Evolutionary conservation across 2,329 filamentous ascomycete species (phyloP).

Genomic region (Pyrenophora seminiperda): DNA sequence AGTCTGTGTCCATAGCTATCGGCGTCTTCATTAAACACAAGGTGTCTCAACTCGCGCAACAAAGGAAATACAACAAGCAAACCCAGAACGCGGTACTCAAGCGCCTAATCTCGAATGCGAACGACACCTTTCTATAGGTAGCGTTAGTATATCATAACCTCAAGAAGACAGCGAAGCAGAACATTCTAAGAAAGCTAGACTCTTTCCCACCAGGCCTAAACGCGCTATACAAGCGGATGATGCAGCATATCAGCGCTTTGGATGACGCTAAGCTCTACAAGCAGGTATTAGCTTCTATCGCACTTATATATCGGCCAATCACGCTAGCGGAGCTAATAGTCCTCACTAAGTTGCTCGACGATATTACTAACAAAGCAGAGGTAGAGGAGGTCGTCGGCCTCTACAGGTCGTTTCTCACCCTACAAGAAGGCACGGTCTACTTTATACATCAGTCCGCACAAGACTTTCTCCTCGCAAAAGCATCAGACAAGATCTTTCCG

Average conservation of each 20-base stretch:
- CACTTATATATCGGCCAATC: conserved; percentile 47
- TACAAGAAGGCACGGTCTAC: conserved; percentile 18
- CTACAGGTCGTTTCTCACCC: conserved; percentile 46
- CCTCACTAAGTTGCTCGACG: conserved; percentile 24
- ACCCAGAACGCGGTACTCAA: conserved; percentile 30
- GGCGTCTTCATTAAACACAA: conserved; percentile 47
- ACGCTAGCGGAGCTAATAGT: conserved; percentile 42
- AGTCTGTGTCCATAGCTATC: conserved; percentile 45
- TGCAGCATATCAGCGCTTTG: conserved; percentile 40
- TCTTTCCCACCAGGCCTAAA: conserved; percentile 47
- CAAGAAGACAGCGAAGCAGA: conserved; percentile 16
- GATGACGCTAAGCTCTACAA: conserved; percentile 40
- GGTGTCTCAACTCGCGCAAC: conserved; percentile 19
- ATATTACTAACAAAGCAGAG: not conserved
- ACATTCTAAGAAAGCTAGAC: conserved; percentile 20
- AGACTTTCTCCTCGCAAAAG: conserved; percentile 44
- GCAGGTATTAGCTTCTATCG: conserved; percentile 43
- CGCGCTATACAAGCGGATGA: conserved; percentile 50
- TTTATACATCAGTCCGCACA: conserved; percentile 54
- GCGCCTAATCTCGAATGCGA: conserved; percentile 38
- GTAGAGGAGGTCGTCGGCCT: conserved; percentile 33
- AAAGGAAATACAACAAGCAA: conserved; percentile 44
- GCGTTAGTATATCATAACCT: not conserved
- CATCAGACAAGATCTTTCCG: not conserved
- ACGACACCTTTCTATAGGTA: conserved; percentile 1